Evolutionary conservation across 2,329 filamentous ascomycete genomes (phyloP).

Genomic region (Elsinoe australis): DNA sequence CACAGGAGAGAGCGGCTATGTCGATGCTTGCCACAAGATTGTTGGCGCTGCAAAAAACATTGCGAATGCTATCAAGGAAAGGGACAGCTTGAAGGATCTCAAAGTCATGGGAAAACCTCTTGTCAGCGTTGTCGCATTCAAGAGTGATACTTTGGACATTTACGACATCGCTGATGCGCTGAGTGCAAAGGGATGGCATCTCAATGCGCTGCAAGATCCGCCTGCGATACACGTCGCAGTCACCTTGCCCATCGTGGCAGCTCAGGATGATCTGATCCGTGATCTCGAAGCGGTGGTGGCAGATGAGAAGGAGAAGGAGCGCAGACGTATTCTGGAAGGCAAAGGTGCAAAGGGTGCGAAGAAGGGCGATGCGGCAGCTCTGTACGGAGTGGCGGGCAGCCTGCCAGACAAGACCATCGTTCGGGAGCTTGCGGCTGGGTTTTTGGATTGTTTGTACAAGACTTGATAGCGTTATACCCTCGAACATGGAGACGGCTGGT

Average conservation of each 20-base stretch:
- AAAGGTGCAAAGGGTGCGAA: conserved; percentile 52
- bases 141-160: conserved; percentile 73
- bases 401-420: conserved; percentile 94
- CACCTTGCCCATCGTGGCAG: conserved; percentile 74
- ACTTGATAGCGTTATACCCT: conserved; percentile 41
- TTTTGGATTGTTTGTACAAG: conserved; percentile 89
- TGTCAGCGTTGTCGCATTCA: conserved; percentile 85
- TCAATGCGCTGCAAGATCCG: conserved; percentile 87
- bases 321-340: conserved; percentile 62
- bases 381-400: conserved; percentile 93
- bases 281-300: conserved; percentile 58
- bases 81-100: conserved; percentile 65
- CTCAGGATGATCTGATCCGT: conserved; percentile 67
- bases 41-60: conserved; percentile 82
- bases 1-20: conserved; percentile 79
- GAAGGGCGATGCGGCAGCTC: conserved; percentile 70
- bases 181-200: conserved; percentile 79
- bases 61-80: conserved; percentile 61
- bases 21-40: conserved; percentile 78
- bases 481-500: background rate
- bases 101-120: conserved; percentile 76
- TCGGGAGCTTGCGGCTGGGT: conserved; percentile 79
- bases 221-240: conserved; percentile 91
- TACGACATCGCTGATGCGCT: conserved; percentile 93
- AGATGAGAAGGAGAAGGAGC: conserved; percentile 72